Percentiles rank a stretch among this genome's conserved stretches.
Evolutionary conservation across 1,284 basidiomycete genomes (phyloP).

Genomic region (Ceratobasidium sp.): DNA sequence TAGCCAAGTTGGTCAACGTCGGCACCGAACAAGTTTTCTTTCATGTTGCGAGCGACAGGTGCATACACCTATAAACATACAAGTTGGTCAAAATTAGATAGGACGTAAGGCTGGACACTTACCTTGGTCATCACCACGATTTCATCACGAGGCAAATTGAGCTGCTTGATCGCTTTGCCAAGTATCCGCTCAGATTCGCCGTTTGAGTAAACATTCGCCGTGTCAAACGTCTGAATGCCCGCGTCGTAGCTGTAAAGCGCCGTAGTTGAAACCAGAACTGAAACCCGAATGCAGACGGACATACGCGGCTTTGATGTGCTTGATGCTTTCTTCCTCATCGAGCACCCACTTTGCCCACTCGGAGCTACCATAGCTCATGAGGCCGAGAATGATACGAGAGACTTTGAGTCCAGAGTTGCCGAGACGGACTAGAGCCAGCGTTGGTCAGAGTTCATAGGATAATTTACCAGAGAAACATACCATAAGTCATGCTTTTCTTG

Average conservation of each 20-base stretch:
- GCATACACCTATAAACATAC: background rate
- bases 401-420: constrained; percentile 65
- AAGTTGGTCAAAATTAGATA: constrained; percentile 10
- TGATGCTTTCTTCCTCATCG: constrained; percentile 64
- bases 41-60: background rate
- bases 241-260: constrained; percentile 57
- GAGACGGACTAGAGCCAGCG: constrained; percentile 58
- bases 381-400: constrained; percentile 63
- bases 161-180: constrained; percentile 80
- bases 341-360: constrained; percentile 64
- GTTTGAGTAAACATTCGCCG: constrained; percentile 63
- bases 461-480: constrained; percentile 35
- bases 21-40: constrained; percentile 46
- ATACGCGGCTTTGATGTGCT: constrained; percentile 68
- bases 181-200: constrained; percentile 71
- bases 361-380: constrained; percentile 61
- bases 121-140: constrained; percentile 84
- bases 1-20: constrained; percentile 50
- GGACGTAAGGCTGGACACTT: constrained; percentile 47
- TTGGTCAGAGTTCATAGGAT: background rate
- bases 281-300: constrained; percentile 46
- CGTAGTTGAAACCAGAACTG: background rate
- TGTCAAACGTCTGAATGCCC: constrained; percentile 77
- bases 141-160: constrained; percentile 73
- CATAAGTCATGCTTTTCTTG: constrained; percentile 48